phyloP scores from a whole-genome alignment of 805 yeast genomes.

The Priceomyces fermenticarens region DNA sequence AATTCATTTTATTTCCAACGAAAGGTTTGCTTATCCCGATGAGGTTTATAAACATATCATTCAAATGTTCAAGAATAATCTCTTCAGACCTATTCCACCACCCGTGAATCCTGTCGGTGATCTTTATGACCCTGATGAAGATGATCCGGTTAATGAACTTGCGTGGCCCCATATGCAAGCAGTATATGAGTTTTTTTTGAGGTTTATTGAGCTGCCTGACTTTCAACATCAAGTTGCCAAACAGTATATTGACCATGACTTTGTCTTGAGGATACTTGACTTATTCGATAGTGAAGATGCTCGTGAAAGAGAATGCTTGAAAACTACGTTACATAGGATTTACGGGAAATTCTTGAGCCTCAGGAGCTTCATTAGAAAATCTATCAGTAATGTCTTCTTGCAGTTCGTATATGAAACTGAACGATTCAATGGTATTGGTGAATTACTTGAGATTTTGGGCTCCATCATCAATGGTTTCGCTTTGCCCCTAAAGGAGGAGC shows the following conservation, averaged over 20 bases:
- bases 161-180: slow-evolving; percentile 99
- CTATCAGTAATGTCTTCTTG: slow-evolving; percentile 87
- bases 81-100: slow-evolving; percentile 96
- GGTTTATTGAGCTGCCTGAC: slow-evolving; percentile 92
- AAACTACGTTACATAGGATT: slow-evolving; percentile 92
- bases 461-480: slow-evolving; percentile 98
- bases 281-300: slow-evolving; percentile 96
- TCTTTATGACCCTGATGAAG: slow-evolving; percentile 96
- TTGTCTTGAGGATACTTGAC: slow-evolving; percentile 76
- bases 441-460: slow-evolving; percentile 89
- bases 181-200: slow-evolving; percentile 88
- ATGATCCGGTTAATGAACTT: slow-evolving; percentile 92
- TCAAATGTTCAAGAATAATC: slow-evolving; percentile 81
- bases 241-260: slow-evolving; percentile 88
- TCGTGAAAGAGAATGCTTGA: slow-evolving; percentile 90
- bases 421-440: slow-evolving; percentile 93
- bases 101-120: slow-evolving; percentile 98
- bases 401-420: slow-evolving; percentile 95
- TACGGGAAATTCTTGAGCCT: slow-evolving; percentile 91
- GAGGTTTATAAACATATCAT: slow-evolving; percentile 88
- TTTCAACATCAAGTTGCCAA: slow-evolving; percentile 91
- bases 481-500: slow-evolving; percentile 94
- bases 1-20: slow-evolving; percentile 79
- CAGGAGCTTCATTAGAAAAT: slow-evolving; percentile 86
- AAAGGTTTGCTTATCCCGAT: slow-evolving; percentile 82